These are phyloP conservation scores for Zanthoxylum bungeanum DNA, from an alignment of 345 rosid genomes.

Conservation along the genomic window DNA sequence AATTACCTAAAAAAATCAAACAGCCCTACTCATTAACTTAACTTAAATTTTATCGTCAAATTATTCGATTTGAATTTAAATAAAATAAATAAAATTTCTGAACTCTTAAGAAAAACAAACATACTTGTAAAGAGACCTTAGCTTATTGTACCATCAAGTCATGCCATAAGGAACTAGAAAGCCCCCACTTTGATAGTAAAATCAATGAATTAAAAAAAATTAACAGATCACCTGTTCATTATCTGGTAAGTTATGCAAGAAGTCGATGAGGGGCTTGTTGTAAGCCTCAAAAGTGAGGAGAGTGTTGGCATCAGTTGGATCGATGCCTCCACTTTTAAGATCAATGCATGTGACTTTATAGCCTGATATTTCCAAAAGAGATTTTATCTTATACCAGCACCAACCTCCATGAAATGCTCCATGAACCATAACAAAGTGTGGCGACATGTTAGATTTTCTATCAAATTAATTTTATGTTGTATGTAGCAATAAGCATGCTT, in stretches of 20 bases:
- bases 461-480: too few relatives aligned
- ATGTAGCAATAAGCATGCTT: too few relatives aligned
- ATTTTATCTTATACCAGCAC: constrained; percentile 52
- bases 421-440: constrained; percentile 40
- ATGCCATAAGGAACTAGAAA: too few relatives aligned
- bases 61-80: too few relatives aligned
- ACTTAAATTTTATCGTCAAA: too few relatives aligned
- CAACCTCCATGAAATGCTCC: constrained; percentile 48
- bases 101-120: too few relatives aligned
- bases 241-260: constrained; percentile 28
- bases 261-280: constrained; percentile 31
- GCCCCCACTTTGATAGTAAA: neutral
- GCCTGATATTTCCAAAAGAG: constrained; percentile 28
- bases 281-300: constrained; percentile 38
- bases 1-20: constrained; percentile 24
- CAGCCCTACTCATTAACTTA: neutral
- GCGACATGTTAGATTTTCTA: too few relatives aligned
- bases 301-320: constrained; percentile 34
- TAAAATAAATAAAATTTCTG: too few relatives aligned
- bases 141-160: too few relatives aligned
- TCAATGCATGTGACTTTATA: constrained; percentile 40
- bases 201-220: neutral
- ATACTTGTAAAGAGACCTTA: too few relatives aligned
- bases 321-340: constrained; percentile 13
- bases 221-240: constrained; percentile 23